phyloP scores from a whole-genome alignment of 768 basidiomycete species.

The Macrolepiota albuminosa region DNA sequence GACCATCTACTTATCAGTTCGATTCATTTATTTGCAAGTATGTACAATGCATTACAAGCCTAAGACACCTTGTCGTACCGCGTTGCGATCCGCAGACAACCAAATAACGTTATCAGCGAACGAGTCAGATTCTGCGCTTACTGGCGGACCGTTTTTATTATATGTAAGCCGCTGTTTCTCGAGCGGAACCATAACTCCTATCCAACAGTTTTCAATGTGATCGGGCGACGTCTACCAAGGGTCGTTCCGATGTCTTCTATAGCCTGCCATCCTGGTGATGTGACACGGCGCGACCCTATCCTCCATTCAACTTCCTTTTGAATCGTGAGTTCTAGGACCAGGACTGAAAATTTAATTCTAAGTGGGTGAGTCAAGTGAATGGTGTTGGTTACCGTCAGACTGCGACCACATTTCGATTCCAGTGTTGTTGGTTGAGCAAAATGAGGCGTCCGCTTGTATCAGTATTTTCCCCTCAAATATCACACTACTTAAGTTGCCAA shows the following conservation, averaged over 20 bases:
- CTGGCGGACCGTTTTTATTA: neutral
- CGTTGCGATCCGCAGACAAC: too few relatives aligned
- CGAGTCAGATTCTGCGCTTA: neutral
- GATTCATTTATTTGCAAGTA: too few relatives aligned
- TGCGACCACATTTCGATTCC: neutral
- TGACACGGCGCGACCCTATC: neutral
- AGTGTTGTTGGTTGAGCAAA: neutral
- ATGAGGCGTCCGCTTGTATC: neutral
- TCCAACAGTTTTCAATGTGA: neutral
- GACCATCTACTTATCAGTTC: too few relatives aligned
- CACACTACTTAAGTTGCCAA: neutral
- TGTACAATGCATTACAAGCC: too few relatives aligned
- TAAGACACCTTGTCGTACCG: too few relatives aligned
- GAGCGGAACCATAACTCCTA: neutral
- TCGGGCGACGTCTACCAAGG: neutral
- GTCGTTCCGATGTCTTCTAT: neutral
- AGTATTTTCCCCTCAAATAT: neutral
- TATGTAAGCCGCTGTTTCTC: neutral
- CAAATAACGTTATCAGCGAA: neutral
- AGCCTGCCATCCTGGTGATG: neutral
- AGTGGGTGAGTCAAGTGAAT: neutral
- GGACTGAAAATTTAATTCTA: neutral
- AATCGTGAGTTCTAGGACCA: neutral
- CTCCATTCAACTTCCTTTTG: neutral
- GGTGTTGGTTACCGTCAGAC: neutral